phyloP scores from a whole-genome alignment of 768 basidiomycete genomes.

The Calvatia gigantea region DNA sequence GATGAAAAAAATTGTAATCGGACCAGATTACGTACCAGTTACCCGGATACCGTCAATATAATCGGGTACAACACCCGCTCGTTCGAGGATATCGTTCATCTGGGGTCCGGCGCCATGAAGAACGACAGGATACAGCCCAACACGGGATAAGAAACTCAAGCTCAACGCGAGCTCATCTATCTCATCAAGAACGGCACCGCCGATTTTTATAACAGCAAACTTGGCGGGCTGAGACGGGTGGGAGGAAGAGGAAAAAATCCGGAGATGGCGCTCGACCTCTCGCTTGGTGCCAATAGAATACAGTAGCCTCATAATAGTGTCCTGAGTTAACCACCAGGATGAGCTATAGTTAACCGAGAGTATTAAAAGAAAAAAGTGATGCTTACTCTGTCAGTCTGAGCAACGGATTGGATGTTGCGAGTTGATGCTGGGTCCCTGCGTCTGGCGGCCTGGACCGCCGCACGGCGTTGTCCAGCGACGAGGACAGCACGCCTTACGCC shows the following conservation, averaged over 20 bases:
- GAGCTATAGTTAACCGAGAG: not conserved
- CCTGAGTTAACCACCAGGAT: conserved; percentile 73
- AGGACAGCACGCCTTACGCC: conserved; percentile 29
- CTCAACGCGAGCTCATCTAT: conserved; percentile 92
- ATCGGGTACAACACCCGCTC: conserved; percentile 91
- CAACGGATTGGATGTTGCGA: conserved; percentile 54
- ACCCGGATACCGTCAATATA: conserved; percentile 98
- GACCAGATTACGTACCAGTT: conserved; percentile 61
- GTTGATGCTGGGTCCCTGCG: conserved; percentile 29
- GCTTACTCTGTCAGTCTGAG: conserved; percentile 74
- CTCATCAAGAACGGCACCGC: conserved; percentile 91
- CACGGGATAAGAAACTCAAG: conserved; percentile 93
- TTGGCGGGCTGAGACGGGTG: conserved; percentile 88
- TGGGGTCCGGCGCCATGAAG: conserved; percentile 97
- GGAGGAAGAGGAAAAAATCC: conserved; percentile 95
- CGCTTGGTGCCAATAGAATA: conserved; percentile 97
- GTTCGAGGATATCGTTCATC: conserved; percentile 89
- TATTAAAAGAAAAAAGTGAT: not conserved
- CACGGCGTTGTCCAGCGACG: conserved; percentile 47
- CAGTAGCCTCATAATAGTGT: conserved; percentile 93
- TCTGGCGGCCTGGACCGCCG: conserved; percentile 38
- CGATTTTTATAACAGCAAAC: conserved; percentile 97
- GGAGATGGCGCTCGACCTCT: conserved; percentile 96
- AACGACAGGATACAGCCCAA: conserved; percentile 97
- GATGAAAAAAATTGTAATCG: not conserved